Conservation (phyloP, 495 filamentous ascomycete species). For the Filosporella fistucella region DNA sequence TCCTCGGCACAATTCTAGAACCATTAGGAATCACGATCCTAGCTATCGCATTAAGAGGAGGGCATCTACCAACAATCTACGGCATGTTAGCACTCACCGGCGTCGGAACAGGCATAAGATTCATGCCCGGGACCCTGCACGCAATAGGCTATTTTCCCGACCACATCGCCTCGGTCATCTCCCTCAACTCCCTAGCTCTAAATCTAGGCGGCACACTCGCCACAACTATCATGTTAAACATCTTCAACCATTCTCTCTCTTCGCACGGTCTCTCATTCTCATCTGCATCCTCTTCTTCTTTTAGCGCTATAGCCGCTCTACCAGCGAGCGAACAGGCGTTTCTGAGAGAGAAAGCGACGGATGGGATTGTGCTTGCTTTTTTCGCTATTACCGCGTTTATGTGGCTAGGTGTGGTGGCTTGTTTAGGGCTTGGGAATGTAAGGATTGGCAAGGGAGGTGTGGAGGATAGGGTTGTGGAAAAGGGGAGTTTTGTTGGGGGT, state of each 20-base stretch:
- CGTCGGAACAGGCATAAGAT: slow-evolving; percentile 42
- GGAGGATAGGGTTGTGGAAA: not conserved
- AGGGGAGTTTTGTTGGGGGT: slow-evolving; percentile 1
- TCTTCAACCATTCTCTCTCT: slow-evolving; percentile 46
- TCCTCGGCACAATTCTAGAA: slow-evolving; percentile 41
- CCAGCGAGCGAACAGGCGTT: slow-evolving; percentile 1
- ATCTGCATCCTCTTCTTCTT: slow-evolving; percentile 7
- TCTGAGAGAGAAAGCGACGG: slow-evolving; percentile 1
- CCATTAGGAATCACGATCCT: slow-evolving; percentile 43
- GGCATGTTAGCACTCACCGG: slow-evolving; percentile 58
- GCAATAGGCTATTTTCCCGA: slow-evolving; percentile 48
- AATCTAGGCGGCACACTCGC: slow-evolving; percentile 53
- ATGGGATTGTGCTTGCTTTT: slow-evolving; percentile 34
- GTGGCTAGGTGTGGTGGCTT: slow-evolving; percentile 5
- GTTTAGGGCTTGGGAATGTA: slow-evolving; percentile 14
- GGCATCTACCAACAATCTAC: slow-evolving; percentile 39
- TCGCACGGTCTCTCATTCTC: slow-evolving; percentile 3
- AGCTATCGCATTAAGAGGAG: slow-evolving; percentile 37
- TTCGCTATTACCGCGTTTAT: slow-evolving; percentile 7
- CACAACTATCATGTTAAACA: slow-evolving; percentile 53
- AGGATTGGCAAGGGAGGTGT: slow-evolving; percentile 9
- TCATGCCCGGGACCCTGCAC: slow-evolving; percentile 46
- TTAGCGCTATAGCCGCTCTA: slow-evolving; percentile 12
- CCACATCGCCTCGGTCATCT: slow-evolving; percentile 43
- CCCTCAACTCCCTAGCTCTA: slow-evolving; percentile 42